phyloP scores from a whole-genome alignment of 2,329 filamentous ascomycete genomes.

The Epichloe sibirici region DNA sequence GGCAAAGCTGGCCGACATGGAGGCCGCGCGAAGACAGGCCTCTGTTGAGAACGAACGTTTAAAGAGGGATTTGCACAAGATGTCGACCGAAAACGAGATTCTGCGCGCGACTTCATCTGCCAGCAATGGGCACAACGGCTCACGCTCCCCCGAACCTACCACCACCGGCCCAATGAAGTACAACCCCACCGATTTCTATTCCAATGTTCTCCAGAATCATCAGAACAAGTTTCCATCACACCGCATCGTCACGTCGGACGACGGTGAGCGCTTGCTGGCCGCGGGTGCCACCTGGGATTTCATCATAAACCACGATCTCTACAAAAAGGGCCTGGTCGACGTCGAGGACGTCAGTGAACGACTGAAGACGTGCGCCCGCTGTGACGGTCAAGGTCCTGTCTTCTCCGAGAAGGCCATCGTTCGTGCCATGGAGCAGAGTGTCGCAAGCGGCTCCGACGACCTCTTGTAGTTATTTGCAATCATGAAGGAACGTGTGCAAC shows the following conservation, averaged over 20 bases:
- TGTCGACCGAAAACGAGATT: conserved; percentile 86
- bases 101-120: conserved; percentile 61
- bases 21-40: conserved; percentile 59
- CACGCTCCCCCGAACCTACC: conserved; percentile 34
- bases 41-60: conserved; percentile 77
- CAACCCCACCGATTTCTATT: conserved; percentile 60
- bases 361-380: conserved; percentile 62
- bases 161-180: conserved; percentile 59
- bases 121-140: conserved; percentile 18
- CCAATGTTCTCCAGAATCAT: conserved; percentile 48
- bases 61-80: conserved; percentile 70
- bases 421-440: conserved; percentile 65
- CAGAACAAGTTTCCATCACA: conserved; percentile 53
- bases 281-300: conserved; percentile 80
- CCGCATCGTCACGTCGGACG: conserved; percentile 53
- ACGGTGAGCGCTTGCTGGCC: conserved; percentile 57
- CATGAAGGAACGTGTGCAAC: too few relatives aligned
- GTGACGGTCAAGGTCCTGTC: conserved; percentile 79
- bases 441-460: conserved; percentile 66
- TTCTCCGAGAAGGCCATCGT: conserved; percentile 68
- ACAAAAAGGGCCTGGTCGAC: conserved; percentile 66
- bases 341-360: conserved; percentile 69
- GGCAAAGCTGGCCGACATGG: conserved; percentile 65
- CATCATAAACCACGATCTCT: conserved; percentile 70
- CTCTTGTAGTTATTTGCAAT: conserved; percentile 28